Evolutionary conservation across 169 alveolate genomes (phyloP).

Genomic region (Eimeria praecox): DNA sequence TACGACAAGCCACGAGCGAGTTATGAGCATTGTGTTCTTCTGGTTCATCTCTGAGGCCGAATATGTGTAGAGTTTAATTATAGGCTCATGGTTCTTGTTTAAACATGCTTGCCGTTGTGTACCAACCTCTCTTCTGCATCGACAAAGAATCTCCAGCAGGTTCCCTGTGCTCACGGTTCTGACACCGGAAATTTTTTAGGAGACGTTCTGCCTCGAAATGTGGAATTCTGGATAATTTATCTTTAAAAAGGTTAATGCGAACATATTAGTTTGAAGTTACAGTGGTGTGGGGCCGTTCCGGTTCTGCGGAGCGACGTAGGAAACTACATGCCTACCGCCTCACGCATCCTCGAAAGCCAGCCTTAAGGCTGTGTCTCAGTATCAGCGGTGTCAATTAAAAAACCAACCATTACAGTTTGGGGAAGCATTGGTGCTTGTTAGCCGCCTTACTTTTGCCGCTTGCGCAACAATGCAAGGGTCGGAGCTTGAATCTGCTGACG

Average conservation of each 20-base stretch:
- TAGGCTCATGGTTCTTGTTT: neutral
- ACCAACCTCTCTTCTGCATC: neutral
- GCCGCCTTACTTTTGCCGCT: neutral
- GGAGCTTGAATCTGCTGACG: slow-evolving; percentile 16
- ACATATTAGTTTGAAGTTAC: neutral
- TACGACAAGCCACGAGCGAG: neutral
- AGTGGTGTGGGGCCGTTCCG: neutral
- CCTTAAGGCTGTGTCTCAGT: neutral
- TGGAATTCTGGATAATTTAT: neutral
- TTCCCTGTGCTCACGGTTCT: neutral
- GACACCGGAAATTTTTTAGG: neutral
- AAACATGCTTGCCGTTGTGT: neutral
- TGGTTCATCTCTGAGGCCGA: neutral
- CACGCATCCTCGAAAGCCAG: neutral
- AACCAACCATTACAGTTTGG: neutral
- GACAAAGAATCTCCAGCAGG: neutral
- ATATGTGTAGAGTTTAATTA: neutral
- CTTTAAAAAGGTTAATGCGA: neutral
- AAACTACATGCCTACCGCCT: neutral
- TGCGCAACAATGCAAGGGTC: neutral
- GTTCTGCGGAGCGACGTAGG: neutral
- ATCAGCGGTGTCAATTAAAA: neutral
- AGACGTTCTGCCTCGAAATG: neutral
- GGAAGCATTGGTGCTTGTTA: neutral
- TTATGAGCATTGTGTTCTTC: neutral